Base-by-base conservation (phyloP, 2,329 filamentous ascomycete species). In the Claviceps arundinis region DNA sequence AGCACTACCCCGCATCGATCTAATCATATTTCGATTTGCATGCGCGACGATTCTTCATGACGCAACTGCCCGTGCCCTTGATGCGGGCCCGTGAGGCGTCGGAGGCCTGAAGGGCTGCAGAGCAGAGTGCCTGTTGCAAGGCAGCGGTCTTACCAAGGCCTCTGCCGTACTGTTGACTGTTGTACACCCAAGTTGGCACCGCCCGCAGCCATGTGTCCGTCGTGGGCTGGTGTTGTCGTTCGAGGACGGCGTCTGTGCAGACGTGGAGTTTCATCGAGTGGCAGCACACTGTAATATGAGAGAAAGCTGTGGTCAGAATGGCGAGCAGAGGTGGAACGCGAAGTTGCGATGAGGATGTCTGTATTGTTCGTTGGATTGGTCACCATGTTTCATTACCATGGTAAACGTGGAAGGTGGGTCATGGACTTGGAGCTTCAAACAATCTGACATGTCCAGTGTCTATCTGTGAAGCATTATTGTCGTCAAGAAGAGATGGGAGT, bases 1-100 rank as follows among this genome's bases (percentile, higher is more conserved):
- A 22, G 43, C 42, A 13, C 37, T 50, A 48, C 48, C 44, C 52
- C 48, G 52, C 52, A 53, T 38, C 43, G 42, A 40, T 53, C 48
- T 34, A 30, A 30, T 47, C 44, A 47, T 53, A 16, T 9, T 16
- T 26, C 22, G 26, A 17, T 47, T 30, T 14, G 40, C 19, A 22
- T 40, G 50, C 16, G 30, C 37, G 11, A 37, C 52, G 40, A 37
- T 46, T 47, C 44, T 53, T 53, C 48, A 53, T 50, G 43, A 50
- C 43, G 52, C 52, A 50, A 50, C 43, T 45, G 51, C 37, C 47
- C 38, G 22, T 46, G 30, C 24, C 14, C 14, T 47, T 50, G 43
- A 48, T 50, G 43, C 44, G 42, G 49, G 43, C 43, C 47, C n/a
- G 4, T 13, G 50, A 43, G 52, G 48, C 52, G 14, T 9, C 22